Evolutionary conservation across 176 grass and related monocot species (phyloP).

Genomic region (Cenchrus fungigraminus): DNA sequence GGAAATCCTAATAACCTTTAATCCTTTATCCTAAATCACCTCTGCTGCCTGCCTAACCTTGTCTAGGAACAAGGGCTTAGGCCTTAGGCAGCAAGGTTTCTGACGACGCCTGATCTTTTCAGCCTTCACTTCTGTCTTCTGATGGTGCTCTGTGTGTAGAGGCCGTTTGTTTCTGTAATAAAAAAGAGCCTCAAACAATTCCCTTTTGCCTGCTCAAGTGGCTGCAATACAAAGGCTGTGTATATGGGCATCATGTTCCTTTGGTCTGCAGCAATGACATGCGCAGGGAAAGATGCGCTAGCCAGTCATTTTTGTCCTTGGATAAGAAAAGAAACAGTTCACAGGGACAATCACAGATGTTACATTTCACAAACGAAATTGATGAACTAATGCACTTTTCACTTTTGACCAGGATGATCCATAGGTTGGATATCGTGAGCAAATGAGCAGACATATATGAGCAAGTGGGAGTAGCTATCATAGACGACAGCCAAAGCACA

Average conservation of each 20-base stretch:
- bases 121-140: background rate
- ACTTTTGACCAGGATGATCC: slow-evolving; percentile 25
- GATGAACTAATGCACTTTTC: slow-evolving; percentile 7
- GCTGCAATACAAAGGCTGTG: background rate
- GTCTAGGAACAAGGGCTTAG: no score
- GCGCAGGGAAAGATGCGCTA: background rate
- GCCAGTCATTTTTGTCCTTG: slow-evolving; percentile 2
- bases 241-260: slow-evolving; percentile 18
- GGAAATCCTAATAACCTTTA: background rate
- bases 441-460: background rate
- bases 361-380: background rate
- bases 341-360: background rate
- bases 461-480: slow-evolving; percentile 13
- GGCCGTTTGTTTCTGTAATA: background rate
- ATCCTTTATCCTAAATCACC: background rate
- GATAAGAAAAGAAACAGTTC: background rate
- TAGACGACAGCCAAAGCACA: background rate
- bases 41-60: background rate
- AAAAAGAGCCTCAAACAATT: background rate
- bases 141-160: background rate
- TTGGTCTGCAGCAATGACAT: slow-evolving; percentile 26
- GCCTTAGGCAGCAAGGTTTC: background rate
- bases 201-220: background rate
- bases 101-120: background rate
- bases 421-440: background rate